Percentiles rank a stretch among this genome's conserved stretches.
phyloP scores from a whole-genome alignment of 371 early-diverging fungal species.

The Lichtheimia corymbifera region DNA sequence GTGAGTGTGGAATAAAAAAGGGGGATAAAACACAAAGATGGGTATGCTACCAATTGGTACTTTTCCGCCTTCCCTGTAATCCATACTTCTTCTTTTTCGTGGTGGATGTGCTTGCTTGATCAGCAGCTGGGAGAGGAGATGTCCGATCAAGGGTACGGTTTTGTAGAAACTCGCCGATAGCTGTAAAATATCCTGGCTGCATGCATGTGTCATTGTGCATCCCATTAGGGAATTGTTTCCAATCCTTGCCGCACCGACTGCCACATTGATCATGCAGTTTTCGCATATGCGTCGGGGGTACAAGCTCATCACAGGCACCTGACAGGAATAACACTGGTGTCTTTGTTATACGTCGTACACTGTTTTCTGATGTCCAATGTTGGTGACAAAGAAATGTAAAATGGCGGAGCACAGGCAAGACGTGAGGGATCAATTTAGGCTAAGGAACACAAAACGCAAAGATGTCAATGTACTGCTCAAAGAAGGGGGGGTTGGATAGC shows the following conservation, averaged over 20 bases:
- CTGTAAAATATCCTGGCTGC: slow-evolving; percentile 80
- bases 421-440: slow-evolving; percentile 85
- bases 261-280: slow-evolving; percentile 62
- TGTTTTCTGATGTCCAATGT: slow-evolving; percentile 82
- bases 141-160: slow-evolving; percentile 1
- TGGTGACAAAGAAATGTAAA: slow-evolving; percentile 86
- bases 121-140: no score
- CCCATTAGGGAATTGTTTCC: slow-evolving; percentile 77
- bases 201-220: slow-evolving; percentile 93
- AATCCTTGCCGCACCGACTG: slow-evolving; percentile 54
- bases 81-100: slow-evolving; percentile 15
- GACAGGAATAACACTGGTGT: slow-evolving; percentile 86
- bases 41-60: slow-evolving; percentile 12
- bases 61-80: slow-evolving; percentile 14
- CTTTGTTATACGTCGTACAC: slow-evolving; percentile 63
- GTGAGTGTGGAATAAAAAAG: not conserved
- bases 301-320: slow-evolving; percentile 81
- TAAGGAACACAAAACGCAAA: slow-evolving; percentile 18
- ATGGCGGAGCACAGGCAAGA: slow-evolving; percentile 73
- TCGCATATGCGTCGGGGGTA: slow-evolving; percentile 88
- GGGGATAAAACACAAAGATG: slow-evolving; percentile 3
- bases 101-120: no score
- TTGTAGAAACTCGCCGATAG: slow-evolving; percentile 53
- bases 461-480: not conserved
- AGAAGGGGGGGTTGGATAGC: no score